Conservation (phyloP, 2,329 filamentous ascomycete genomes). For the Neurospora sp. region DNA sequence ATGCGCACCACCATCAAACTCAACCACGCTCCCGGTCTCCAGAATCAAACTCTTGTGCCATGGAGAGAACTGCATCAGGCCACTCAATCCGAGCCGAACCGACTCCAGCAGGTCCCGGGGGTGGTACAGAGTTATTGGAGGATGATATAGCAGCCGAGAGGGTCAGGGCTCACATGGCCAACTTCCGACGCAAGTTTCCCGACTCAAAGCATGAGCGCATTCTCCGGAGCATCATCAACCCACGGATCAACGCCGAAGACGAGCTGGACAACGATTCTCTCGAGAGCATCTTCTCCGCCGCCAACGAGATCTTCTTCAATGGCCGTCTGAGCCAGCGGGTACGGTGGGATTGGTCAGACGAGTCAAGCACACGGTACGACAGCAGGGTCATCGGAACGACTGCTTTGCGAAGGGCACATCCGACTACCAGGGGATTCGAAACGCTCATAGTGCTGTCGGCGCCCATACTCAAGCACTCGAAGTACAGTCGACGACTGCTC, state of each 20-base stretch:
- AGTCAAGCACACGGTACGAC: slow-evolving; percentile 38
- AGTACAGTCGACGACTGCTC: slow-evolving; percentile 50
- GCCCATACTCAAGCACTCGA: slow-evolving; percentile 44
- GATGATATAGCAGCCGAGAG: slow-evolving; percentile 39
- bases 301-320: slow-evolving; percentile 54
- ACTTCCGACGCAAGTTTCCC: slow-evolving; percentile 33
- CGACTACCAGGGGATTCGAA: slow-evolving; percentile 43
- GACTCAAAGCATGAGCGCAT: slow-evolving; percentile 48
- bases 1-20: slow-evolving; percentile 7
- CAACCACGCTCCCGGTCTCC: slow-evolving; percentile 2
- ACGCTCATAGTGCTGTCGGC: slow-evolving; percentile 53
- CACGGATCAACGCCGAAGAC: slow-evolving; percentile 36
- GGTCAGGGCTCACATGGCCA: slow-evolving; percentile 38
- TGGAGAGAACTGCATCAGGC: slow-evolving; percentile 42
- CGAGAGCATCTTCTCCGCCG: slow-evolving; percentile 47
- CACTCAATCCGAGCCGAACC: slow-evolving; percentile 36
- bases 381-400: slow-evolving; percentile 53
- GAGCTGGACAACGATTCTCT: slow-evolving; percentile 48
- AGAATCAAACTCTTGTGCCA: slow-evolving; percentile 15
- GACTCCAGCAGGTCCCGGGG: slow-evolving; percentile 21
- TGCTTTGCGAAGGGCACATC: slow-evolving; percentile 37
- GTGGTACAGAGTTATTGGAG: slow-evolving; percentile 29
- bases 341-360: slow-evolving; percentile 51
- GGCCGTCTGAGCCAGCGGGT: slow-evolving; percentile 47
- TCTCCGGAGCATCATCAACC: slow-evolving; percentile 46